These are phyloP conservation scores for Pichia sp. DNA, from an alignment of 1,139 yeast genomes.

Conservation along the genomic window DNA sequence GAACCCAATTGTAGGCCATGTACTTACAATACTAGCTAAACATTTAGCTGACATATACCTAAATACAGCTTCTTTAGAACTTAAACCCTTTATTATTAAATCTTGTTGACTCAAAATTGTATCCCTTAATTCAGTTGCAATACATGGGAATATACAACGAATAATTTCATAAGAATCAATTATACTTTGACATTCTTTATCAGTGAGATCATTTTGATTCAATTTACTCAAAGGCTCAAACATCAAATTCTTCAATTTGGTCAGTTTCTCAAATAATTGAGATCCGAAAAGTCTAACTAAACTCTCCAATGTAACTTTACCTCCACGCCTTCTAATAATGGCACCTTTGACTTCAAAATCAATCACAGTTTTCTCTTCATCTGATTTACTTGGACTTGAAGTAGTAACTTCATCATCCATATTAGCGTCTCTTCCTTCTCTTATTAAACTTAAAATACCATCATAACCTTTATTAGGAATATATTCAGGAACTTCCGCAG, in stretches of 20 bases:
- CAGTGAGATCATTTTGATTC: slow-evolving; percentile 32
- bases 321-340: slow-evolving; percentile 75
- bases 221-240: slow-evolving; percentile 52
- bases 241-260: slow-evolving; percentile 62
- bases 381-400: background rate
- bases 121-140: slow-evolving; percentile 43
- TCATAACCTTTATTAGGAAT: slow-evolving; percentile 55
- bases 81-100: slow-evolving; percentile 52
- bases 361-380: slow-evolving; percentile 1
- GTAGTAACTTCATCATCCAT: slow-evolving; percentile 39
- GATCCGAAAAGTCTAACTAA: slow-evolving; percentile 45
- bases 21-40: slow-evolving; percentile 74
- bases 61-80: slow-evolving; percentile 67
- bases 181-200: slow-evolving; percentile 64
- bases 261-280: slow-evolving; percentile 51
- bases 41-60: slow-evolving; percentile 90
- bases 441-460: slow-evolving; percentile 63
- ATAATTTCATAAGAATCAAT: slow-evolving; percentile 84
- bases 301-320: slow-evolving; percentile 60
- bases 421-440: slow-evolving; percentile 71
- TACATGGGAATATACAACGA: slow-evolving; percentile 62
- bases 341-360: slow-evolving; percentile 52
- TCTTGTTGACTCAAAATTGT: slow-evolving; percentile 44
- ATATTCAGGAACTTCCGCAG: slow-evolving; percentile 93
- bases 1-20: slow-evolving; percentile 65